Conservation (phyloP, 768 basidiomycete genomes). For the Chiua virens region DNA sequence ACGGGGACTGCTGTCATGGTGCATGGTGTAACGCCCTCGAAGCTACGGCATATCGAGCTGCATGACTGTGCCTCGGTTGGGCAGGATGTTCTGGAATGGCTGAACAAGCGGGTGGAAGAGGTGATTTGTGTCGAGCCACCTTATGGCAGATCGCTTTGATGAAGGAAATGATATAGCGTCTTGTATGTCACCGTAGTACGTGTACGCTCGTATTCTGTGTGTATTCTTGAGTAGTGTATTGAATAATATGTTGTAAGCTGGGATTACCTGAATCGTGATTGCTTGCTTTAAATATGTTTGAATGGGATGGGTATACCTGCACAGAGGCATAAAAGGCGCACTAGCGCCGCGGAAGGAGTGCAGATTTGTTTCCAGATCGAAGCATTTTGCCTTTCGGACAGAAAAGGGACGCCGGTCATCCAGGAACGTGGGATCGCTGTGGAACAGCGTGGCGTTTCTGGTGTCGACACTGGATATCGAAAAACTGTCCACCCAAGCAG, state of each 20-base stretch:
- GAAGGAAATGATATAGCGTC: neutral
- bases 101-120: slow-evolving; percentile 58
- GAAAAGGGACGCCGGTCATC: neutral
- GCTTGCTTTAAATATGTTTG: neutral
- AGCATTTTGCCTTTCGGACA: slow-evolving; percentile 12
- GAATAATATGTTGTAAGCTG: neutral
- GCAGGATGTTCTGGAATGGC: slow-evolving; percentile 68
- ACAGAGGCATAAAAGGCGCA: slow-evolving; percentile 3
- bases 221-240: slow-evolving; percentile 17
- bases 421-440: neutral
- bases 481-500: too few relatives aligned
- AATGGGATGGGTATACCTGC: neutral
- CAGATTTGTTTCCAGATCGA: slow-evolving; percentile 5
- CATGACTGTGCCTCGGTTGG: slow-evolving; percentile 66
- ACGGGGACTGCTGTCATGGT: slow-evolving; percentile 34
- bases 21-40: slow-evolving; percentile 50
- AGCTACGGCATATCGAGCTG: slow-evolving; percentile 60
- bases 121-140: slow-evolving; percentile 62
- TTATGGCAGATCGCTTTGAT: slow-evolving; percentile 41
- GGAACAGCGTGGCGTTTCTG: neutral
- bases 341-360: slow-evolving; percentile 7
- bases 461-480: too few relatives aligned
- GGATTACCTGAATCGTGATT: neutral
- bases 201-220: neutral
- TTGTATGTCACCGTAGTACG: slow-evolving; percentile 4